A percentile compares a stretch with the other conserved stretches of the same genome.
These are phyloP conservation scores for Cercophora scortea DNA, from an alignment of 495 filamentous ascomycete species.

Conservation along the genomic window DNA sequence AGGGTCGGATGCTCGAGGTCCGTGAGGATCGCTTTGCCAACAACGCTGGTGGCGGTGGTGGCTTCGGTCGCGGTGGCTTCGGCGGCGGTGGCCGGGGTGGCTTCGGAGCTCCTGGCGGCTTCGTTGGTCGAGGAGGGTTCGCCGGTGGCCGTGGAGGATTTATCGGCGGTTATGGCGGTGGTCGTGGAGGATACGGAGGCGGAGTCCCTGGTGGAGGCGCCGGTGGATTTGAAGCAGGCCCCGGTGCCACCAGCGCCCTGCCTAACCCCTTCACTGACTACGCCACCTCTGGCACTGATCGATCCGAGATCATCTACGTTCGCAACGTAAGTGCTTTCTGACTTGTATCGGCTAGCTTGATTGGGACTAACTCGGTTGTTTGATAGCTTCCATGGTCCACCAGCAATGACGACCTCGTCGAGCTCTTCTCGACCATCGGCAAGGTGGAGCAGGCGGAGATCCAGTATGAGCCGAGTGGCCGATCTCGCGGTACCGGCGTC, in stretches of 20 bases:
- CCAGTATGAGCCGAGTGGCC: constrained; percentile 94
- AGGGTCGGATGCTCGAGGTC: constrained; percentile 86
- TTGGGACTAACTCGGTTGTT: neutral
- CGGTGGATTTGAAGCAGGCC: constrained; percentile 31
- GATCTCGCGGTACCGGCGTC: constrained; percentile 90
- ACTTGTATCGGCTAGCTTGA: constrained; percentile 10
- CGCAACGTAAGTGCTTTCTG: constrained; percentile 73
- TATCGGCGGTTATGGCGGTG: constrained; percentile 40
- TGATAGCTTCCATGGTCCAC: constrained; percentile 92
- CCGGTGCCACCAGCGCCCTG: constrained; percentile 39
- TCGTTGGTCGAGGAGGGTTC: constrained; percentile 38
- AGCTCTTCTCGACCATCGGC: constrained; percentile 95
- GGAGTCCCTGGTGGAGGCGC: constrained; percentile 12
- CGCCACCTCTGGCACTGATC: constrained; percentile 81
- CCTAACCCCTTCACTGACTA: constrained; percentile 95
- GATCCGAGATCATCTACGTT: constrained; percentile 80
- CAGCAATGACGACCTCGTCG: constrained; percentile 92
- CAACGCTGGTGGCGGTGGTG: constrained; percentile 45
- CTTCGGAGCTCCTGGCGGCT: constrained; percentile 30
- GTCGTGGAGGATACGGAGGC: constrained; percentile 28
- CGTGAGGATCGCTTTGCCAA: constrained; percentile 93
- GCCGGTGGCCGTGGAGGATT: constrained; percentile 38
- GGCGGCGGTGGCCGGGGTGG: constrained; percentile 46
- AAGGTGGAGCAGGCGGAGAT: constrained; percentile 98
- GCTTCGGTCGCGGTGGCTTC: constrained; percentile 52